Conservation (phyloP, 805 yeast genomes). For the Wickerhamiella kurtzmanii region DNA sequence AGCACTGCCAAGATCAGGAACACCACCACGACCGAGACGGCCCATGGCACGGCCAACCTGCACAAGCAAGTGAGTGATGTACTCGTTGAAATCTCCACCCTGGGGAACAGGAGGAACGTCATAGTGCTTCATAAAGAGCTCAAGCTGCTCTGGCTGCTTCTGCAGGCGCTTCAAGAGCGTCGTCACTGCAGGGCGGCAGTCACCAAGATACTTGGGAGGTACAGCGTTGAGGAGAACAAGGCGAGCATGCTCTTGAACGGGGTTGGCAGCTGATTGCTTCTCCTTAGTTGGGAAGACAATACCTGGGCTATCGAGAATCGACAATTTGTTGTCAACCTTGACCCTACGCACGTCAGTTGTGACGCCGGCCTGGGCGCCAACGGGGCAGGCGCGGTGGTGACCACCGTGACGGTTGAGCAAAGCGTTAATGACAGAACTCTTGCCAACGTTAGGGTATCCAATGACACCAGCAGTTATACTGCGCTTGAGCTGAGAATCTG, state of each 20-base stretch:
- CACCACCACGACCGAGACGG: slow-evolving; percentile 81
- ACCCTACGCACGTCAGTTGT: slow-evolving; percentile 86
- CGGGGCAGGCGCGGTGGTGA: slow-evolving; percentile 65
- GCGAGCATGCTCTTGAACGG: slow-evolving; percentile 69
- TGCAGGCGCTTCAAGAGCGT: slow-evolving; percentile 63
- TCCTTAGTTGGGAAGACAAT: slow-evolving; percentile 66
- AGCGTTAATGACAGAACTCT: slow-evolving; percentile 86
- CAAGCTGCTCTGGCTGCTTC: slow-evolving; percentile 50
- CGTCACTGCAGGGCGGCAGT: slow-evolving; percentile 72
- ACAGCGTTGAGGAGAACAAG: slow-evolving; percentile 76
- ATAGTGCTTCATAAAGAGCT: slow-evolving; percentile 58
- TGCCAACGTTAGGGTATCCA: slow-evolving; percentile 96
- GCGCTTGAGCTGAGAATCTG: slow-evolving; percentile 71
- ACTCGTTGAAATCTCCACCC: slow-evolving; percentile 49
- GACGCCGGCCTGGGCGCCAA: slow-evolving; percentile 95
- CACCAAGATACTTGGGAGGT: slow-evolving; percentile 72
- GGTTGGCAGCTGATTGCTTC: slow-evolving; percentile 28
- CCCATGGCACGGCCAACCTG: slow-evolving; percentile 91
- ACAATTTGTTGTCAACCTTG: slow-evolving; percentile 79
- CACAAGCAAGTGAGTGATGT: slow-evolving; percentile 72
- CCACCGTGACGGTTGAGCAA: slow-evolving; percentile 57
- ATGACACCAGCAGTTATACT: slow-evolving; percentile 88
- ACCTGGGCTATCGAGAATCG: slow-evolving; percentile 90
- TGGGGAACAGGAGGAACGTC: slow-evolving; percentile 70
- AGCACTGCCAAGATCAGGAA: slow-evolving; percentile 79